phyloP scores from a whole-genome alignment of 305 asterid genomes.

The Solanum aculeatissimum region DNA sequence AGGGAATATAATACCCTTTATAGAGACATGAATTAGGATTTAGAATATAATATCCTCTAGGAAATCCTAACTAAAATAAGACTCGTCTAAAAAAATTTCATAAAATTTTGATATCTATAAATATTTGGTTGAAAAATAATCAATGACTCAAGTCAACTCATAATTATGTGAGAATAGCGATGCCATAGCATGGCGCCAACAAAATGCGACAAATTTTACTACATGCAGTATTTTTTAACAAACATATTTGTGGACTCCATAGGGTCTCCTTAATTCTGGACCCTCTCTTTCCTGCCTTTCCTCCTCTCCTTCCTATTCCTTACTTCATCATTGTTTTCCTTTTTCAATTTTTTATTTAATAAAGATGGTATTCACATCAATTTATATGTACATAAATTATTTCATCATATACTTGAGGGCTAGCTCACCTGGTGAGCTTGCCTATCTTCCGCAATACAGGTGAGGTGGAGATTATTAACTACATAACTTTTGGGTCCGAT shows the following conservation, averaged over 20 bases:
- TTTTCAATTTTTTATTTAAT: neutral
- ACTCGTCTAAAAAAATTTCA: rapidly evolving
- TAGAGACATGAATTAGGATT: too few species aligned
- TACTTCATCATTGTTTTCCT: neutral
- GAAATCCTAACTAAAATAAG: too few species aligned
- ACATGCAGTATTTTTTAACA: neutral
- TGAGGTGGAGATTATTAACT: too few species aligned
- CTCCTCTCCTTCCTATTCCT: neutral
- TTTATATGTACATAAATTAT: neutral
- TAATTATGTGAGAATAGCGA: neutral
- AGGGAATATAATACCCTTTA: too few species aligned
- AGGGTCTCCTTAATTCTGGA: neutral
- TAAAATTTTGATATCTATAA: too few species aligned
- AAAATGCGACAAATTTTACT: neutral
- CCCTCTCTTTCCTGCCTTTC: neutral
- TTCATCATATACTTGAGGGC: too few species aligned
- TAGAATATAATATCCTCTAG: too few species aligned
- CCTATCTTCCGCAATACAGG: too few species aligned
- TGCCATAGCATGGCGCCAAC: neutral
- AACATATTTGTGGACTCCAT: neutral
- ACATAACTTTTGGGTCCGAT: too few species aligned
- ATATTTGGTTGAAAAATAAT: neutral
- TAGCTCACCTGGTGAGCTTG: too few species aligned
- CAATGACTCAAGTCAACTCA: neutral
- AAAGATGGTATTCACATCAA: neutral